These are phyloP conservation scores for Dryadomyces quercivorus DNA, from an alignment of 2,329 filamentous ascomycete genomes.

Conservation along the genomic window DNA sequence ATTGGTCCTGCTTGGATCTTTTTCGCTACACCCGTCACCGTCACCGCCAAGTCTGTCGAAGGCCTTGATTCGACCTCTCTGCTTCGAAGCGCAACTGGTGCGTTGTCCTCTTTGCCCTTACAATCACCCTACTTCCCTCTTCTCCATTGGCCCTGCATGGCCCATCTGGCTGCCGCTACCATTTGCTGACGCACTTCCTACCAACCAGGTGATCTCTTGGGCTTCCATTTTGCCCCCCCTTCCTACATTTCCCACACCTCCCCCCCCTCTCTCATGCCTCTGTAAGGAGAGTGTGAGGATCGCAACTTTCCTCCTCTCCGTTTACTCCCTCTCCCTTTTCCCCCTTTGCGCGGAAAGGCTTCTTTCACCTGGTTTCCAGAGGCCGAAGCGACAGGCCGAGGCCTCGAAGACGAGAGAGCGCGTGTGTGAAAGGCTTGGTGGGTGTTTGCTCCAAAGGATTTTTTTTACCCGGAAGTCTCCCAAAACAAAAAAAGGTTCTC, in stretches of 20 bases:
- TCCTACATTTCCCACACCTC: neutral
- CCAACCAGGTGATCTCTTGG: neutral
- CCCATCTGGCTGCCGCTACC: neutral
- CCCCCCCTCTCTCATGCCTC: neutral
- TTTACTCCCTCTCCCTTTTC: neutral
- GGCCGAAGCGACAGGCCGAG: neutral
- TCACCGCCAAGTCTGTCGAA: neutral
- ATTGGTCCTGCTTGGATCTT: neutral
- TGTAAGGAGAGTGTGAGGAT: neutral
- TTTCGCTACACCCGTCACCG: neutral
- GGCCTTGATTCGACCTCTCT: neutral
- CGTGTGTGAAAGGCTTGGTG: neutral
- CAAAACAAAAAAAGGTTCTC: neutral
- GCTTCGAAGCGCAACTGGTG: neutral
- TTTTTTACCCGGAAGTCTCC: neutral
- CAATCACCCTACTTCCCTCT: neutral
- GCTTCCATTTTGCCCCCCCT: neutral
- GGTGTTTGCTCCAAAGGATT: neutral
- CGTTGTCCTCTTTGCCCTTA: constrained; percentile 1
- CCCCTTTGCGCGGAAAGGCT: neutral
- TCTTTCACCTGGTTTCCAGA: neutral
- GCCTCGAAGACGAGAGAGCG: no score
- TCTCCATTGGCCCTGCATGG: neutral
- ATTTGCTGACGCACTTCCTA: neutral
- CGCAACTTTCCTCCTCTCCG: neutral